Evolutionary conservation across 1,284 basidiomycete species (phyloP).

Genomic region (Athelia sp.): DNA sequence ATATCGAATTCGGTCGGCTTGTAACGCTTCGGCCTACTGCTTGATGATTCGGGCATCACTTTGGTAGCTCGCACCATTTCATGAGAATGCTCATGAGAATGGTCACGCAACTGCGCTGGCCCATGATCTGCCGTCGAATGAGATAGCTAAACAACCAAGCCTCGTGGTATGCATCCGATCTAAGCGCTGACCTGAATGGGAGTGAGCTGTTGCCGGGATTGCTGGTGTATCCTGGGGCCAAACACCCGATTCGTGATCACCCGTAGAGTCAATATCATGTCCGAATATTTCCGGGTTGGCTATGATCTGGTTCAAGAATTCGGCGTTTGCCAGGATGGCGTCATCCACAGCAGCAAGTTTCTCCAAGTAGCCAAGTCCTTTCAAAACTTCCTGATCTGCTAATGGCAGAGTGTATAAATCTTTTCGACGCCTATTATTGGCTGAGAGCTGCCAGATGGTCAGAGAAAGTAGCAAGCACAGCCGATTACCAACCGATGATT

Average conservation of each 20-base stretch:
- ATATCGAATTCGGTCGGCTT: constrained; percentile 67
- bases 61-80: constrained; percentile 15
- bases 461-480: background rate
- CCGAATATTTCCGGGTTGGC: constrained; percentile 73
- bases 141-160: background rate
- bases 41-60: no score
- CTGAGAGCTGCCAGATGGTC: constrained; percentile 46
- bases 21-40: constrained; percentile 29
- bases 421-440: constrained; percentile 71
- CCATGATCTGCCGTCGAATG: constrained; percentile 3
- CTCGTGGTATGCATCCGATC: background rate
- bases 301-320: constrained; percentile 63
- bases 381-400: constrained; percentile 57
- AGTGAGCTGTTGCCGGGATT: constrained; percentile 12
- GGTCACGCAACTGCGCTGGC: constrained; percentile 25
- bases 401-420: constrained; percentile 60
- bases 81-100: constrained; percentile 29
- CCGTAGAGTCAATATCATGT: constrained; percentile 33
- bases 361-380: constrained; percentile 57
- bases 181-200: constrained; percentile 7
- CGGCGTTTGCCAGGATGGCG: constrained; percentile 65
- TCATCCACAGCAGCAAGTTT: constrained; percentile 65
- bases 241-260: constrained; percentile 24
- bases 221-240: constrained; percentile 4
- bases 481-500: constrained; percentile 47